A percentile compares a stretch with the other conserved stretches of the same genome.
These are phyloP conservation scores for Paramecium biaurelia DNA, from an alignment of 73 alveolate species.

Conservation along the genomic window DNA sequence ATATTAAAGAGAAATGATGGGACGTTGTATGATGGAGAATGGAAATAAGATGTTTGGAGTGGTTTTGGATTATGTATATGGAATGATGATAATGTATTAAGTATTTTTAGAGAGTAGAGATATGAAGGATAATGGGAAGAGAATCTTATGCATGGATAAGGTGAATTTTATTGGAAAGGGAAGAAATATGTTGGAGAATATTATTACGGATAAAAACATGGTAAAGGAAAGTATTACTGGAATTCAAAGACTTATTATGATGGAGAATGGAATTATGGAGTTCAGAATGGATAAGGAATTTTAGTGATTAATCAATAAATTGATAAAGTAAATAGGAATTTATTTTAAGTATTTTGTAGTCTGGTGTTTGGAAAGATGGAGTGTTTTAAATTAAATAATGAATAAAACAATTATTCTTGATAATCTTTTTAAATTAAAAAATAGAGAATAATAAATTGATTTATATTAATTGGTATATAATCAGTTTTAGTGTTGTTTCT, in stretches of 20 bases:
- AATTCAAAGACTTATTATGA: neutral
- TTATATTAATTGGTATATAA: neutral
- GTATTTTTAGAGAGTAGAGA: neutral
- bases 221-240: conserved; percentile 92
- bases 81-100: conserved; percentile 82
- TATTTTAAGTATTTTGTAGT: neutral
- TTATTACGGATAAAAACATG: conserved; percentile 87
- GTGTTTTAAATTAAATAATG: neutral
- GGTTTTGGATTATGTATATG: conserved; percentile 87
- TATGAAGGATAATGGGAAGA: conserved; percentile 62
- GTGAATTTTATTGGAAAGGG: conserved; percentile 91
- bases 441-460: neutral
- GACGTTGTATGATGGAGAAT: conserved; percentile 65
- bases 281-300: neutral
- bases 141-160: conserved; percentile 84
- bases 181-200: conserved; percentile 93
- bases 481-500: conserved; percentile 20
- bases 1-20: conserved; percentile 64
- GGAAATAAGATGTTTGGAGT: conserved; percentile 71
- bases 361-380: neutral
- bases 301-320: neutral
- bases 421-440: neutral
- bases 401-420: neutral
- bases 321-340: neutral
- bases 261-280: neutral